Evolutionary conservation across 352 stramenopile species (phyloP).

Genomic region (Globisporangium sylvaticum): DNA sequence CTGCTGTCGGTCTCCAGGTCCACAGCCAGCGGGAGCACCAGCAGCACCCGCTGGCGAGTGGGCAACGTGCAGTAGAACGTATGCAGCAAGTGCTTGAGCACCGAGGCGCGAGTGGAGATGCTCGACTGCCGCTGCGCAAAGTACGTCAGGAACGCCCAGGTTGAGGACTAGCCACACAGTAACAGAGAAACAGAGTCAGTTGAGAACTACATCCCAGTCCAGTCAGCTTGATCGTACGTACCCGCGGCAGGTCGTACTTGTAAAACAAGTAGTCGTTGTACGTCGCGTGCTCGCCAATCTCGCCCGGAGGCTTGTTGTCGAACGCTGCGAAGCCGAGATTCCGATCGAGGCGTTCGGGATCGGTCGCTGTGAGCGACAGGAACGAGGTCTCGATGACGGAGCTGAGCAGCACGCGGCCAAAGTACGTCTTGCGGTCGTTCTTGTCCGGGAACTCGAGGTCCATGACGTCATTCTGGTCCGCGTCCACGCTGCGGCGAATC

Average conservation of each 20-base stretch:
- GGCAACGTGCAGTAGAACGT: conserved; percentile 42
- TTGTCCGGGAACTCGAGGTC: conserved; percentile 63
- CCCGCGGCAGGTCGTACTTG: conserved; percentile 52
- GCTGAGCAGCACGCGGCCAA: conserved; percentile 48
- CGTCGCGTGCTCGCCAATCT: conserved; percentile 34
- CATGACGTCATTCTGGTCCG: conserved; percentile 50
- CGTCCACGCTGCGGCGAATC: conserved; percentile 56
- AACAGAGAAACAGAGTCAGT: not conserved
- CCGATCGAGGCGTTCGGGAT: conserved; percentile 41
- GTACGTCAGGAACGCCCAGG: conserved; percentile 53
- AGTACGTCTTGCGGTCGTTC: conserved; percentile 55
- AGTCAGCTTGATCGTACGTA: conserved; percentile 12
- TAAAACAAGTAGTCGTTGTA: conserved; percentile 38
- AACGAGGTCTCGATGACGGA: conserved; percentile 71
- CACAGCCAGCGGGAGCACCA: conserved; percentile 47
- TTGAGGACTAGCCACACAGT: conserved; percentile 22
- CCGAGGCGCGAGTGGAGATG: conserved; percentile 25
- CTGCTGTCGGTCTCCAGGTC: conserved; percentile 45
- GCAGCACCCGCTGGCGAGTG: conserved; percentile 34
- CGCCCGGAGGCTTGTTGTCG: conserved; percentile 42
- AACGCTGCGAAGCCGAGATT: conserved; percentile 64
- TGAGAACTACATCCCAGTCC: not conserved
- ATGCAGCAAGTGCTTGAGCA: conserved; percentile 56
- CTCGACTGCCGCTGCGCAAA: conserved; percentile 48
- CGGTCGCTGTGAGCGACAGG: conserved; percentile 59